phyloP scores from a whole-genome alignment of 2,329 filamentous ascomycete genomes.

The Aspergillus jensenii region DNA sequence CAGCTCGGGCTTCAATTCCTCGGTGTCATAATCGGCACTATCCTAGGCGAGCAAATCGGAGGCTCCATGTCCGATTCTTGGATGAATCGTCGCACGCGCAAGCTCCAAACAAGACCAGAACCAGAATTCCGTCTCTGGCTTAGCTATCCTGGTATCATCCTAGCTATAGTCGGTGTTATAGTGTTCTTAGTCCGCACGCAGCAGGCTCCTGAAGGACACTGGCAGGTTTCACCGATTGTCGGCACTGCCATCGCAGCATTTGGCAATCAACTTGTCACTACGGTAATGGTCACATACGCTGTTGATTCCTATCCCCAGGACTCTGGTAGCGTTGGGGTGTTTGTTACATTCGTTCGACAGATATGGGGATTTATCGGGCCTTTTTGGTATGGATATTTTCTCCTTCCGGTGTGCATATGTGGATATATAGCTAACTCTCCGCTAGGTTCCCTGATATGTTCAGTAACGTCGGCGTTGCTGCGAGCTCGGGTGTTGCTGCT shows the following conservation, averaged over 20 bases:
- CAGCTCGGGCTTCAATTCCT: constrained; percentile 62
- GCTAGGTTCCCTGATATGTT: constrained; percentile 38
- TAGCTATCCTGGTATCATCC: constrained; percentile 53
- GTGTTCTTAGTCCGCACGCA: constrained; percentile 59
- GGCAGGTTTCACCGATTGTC: constrained; percentile 59
- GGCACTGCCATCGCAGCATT: constrained; percentile 54
- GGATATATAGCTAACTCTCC: background rate
- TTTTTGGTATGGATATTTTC: constrained; percentile 34
- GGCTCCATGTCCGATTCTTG: constrained; percentile 57
- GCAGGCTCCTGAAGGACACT: constrained; percentile 47
- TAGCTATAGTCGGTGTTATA: constrained; percentile 55
- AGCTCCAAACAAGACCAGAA: constrained; percentile 38
- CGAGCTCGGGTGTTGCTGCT: constrained; percentile 28
- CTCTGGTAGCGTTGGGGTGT: constrained; percentile 58
- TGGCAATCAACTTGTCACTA: constrained; percentile 64
- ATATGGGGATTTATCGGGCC: constrained; percentile 40
- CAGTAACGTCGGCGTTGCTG: constrained; percentile 33
- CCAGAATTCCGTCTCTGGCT: constrained; percentile 61
- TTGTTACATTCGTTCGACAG: constrained; percentile 57
- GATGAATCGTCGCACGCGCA: constrained; percentile 47
- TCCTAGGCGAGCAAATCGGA: constrained; percentile 62
- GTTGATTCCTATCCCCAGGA: constrained; percentile 60
- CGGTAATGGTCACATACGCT: constrained; percentile 60
- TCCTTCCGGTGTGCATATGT: too few species aligned
- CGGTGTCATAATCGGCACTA: constrained; percentile 57